Percentiles rank a stretch among this genome's conserved stretches.
Conservation (phyloP, 331 rosid genomes). For the Acacia pycnantha region DNA sequence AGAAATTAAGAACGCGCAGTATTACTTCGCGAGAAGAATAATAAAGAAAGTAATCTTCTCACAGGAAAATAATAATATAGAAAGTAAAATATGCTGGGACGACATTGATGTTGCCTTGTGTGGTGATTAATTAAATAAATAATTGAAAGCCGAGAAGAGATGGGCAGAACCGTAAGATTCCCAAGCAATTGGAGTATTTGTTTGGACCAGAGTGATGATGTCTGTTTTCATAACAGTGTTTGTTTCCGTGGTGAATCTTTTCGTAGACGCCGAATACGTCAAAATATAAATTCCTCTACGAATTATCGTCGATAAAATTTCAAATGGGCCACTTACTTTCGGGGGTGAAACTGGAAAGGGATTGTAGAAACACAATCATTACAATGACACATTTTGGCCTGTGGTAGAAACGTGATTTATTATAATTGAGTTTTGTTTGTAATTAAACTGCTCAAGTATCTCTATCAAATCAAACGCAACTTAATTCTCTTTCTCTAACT, state of each 20-base stretch:
- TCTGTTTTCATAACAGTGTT: slow-evolving; percentile 1
- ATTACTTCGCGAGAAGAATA: background rate
- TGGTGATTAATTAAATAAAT: slow-evolving; percentile 28
- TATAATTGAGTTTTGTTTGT: background rate
- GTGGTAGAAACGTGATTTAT: background rate
- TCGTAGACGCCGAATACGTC: background rate
- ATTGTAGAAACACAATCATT: too few relatives aligned
- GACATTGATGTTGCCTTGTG: background rate
- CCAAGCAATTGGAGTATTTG: slow-evolving; percentile 24
- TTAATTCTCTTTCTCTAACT: too few relatives aligned
- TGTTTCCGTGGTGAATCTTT: slow-evolving; percentile 36
- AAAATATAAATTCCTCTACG: background rate
- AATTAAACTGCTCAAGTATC: background rate
- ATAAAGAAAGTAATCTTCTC: background rate
- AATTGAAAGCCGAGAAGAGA: slow-evolving; percentile 2
- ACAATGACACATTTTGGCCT: too few relatives aligned
- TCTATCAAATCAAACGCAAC: too few relatives aligned
- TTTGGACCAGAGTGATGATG: background rate
- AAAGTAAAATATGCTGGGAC: background rate
- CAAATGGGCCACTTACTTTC: background rate
- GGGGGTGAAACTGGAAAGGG: too few relatives aligned
- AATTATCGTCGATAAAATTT: background rate
- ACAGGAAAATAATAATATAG: background rate
- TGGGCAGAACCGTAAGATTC: slow-evolving; percentile 6
- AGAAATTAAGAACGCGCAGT: background rate